Evolutionary conservation across 2,329 filamentous ascomycete species (phyloP), one percentile per base, ranked within the genome.

Genomic region (Fusarium odoratissimum): DNA sequence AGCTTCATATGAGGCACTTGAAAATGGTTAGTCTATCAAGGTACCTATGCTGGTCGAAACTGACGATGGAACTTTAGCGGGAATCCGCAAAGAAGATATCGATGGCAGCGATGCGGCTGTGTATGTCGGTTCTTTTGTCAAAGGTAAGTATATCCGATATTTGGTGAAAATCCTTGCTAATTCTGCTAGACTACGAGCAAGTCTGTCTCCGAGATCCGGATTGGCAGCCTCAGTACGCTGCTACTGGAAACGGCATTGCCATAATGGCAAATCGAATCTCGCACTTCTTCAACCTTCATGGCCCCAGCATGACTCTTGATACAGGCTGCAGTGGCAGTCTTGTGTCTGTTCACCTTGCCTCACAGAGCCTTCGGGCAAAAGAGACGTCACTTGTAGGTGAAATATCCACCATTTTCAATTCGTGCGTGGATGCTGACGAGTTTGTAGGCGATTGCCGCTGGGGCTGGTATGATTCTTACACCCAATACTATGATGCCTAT

Each of bases 321-420:
- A 90, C 89, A 2, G 89, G 87, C 25, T 91, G 89, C 77, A 90
- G 87, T 30, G 85, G 85, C 16, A 87, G 86, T 54, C 80, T 90
- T 25, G 85, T 89, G 8, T 85, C 86, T 0, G 81, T 90, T 7
- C 86, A 90, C 72, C 78, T 87, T 38, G 88, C 86, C 5, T 85
- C 84, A 23, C 85, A 87, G 57, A 86, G 84, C 30, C 78, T 90
- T 2, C 80, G 84, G 12, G 80, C 74, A 28, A 83, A 84, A 6
- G 86, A 89, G 51, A 82, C 83, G 1, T 82, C 80, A 8, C 69
- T 84, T 41, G 86, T 82, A 72, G 64, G 78, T 41, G 14, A n/a
- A 10, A 11, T 35, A 17, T 49, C 42, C 13, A 8, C 17, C 4
- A 21, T 21, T 30, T 8, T 8, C 35, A 23, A 23, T 19, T 21